Percentiles rank a stretch among this genome's conserved stretches.
These are phyloP conservation scores for Pichia sp. DNA, from an alignment of 1,139 yeast species.

Conservation along the genomic window DNA sequence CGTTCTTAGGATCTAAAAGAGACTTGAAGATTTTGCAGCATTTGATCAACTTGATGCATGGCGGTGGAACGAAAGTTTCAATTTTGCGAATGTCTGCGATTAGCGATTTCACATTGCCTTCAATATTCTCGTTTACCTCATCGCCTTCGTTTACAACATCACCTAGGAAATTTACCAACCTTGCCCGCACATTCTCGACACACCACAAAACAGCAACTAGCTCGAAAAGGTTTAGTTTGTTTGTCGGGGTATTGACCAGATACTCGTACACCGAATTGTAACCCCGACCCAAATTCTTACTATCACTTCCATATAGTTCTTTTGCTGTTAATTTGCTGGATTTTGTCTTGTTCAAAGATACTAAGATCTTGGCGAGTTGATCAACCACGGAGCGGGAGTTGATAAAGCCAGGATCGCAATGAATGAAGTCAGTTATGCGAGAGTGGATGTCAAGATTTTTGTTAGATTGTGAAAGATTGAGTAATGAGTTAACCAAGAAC, in stretches of 20 bases:
- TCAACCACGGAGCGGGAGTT: constrained; percentile 5
- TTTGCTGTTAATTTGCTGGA: constrained; percentile 14
- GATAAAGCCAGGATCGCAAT: constrained; percentile 12
- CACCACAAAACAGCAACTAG: constrained; percentile 14
- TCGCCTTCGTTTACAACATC: constrained; percentile 17
- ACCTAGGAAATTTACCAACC: constrained; percentile 13
- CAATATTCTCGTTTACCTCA: neutral
- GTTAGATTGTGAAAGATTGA: neutral
- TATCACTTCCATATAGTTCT: constrained; percentile 9
- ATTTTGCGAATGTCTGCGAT: constrained; percentile 17
- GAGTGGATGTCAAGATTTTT: constrained; percentile 3
- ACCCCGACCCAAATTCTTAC: constrained; percentile 10
- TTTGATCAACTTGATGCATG: constrained; percentile 27
- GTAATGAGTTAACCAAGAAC: constrained; percentile 3
- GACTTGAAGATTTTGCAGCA: constrained; percentile 27
- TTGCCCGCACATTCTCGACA: constrained; percentile 14
- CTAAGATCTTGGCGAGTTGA: constrained; percentile 13
- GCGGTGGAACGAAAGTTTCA: constrained; percentile 25
- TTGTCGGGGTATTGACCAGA: constrained; percentile 15
- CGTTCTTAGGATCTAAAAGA: constrained; percentile 24
- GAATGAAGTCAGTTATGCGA: constrained; percentile 8
- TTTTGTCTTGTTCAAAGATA: constrained; percentile 13
- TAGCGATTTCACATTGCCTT: constrained; percentile 3
- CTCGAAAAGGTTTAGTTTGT: constrained; percentile 18
- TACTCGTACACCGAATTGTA: constrained; percentile 19